Conservation (phyloP, 2,329 filamentous ascomycete genomes). For the Periconia macrospinosa region DNA sequence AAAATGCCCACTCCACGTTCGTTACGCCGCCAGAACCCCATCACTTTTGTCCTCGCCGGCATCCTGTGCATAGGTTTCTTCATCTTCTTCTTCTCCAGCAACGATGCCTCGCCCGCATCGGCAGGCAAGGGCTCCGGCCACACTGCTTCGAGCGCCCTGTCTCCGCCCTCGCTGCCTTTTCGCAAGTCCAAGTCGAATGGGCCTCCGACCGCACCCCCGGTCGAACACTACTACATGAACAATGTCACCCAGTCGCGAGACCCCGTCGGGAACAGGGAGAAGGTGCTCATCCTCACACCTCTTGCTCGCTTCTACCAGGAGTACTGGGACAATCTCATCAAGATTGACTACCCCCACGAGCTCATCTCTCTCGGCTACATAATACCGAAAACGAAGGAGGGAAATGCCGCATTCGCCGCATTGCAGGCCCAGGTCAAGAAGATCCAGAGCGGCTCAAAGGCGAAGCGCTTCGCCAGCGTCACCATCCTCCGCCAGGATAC, state of each 20-base stretch:
- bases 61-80: slow-evolving; percentile 67
- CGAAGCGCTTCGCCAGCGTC: slow-evolving; percentile 85
- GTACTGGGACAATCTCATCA: slow-evolving; percentile 93
- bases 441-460: slow-evolving; percentile 80
- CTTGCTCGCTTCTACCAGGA: slow-evolving; percentile 89
- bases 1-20: slow-evolving; percentile 64
- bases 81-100: slow-evolving; percentile 65
- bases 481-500: slow-evolving; percentile 96
- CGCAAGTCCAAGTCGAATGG: slow-evolving; percentile 63
- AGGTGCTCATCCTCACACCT: slow-evolving; percentile 87
- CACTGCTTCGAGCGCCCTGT: slow-evolving; percentile 70
- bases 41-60: slow-evolving; percentile 72
- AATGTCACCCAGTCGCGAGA: slow-evolving; percentile 81
- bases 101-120: slow-evolving; percentile 54
- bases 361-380: slow-evolving; percentile 96
- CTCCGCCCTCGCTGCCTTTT: slow-evolving; percentile 74
- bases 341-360: slow-evolving; percentile 86
- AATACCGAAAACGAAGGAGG: slow-evolving; percentile 88
- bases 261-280: slow-evolving; percentile 78
- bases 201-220: slow-evolving; percentile 71
- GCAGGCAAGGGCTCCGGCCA: slow-evolving; percentile 53
- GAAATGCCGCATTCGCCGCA: slow-evolving; percentile 79
- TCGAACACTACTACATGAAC: slow-evolving; percentile 93
- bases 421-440: slow-evolving; percentile 83
- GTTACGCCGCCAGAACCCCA: slow-evolving; percentile 77